Base-by-base conservation (phyloP, 2,329 filamentous ascomycete species). In the Xylaria sp. region DNA sequence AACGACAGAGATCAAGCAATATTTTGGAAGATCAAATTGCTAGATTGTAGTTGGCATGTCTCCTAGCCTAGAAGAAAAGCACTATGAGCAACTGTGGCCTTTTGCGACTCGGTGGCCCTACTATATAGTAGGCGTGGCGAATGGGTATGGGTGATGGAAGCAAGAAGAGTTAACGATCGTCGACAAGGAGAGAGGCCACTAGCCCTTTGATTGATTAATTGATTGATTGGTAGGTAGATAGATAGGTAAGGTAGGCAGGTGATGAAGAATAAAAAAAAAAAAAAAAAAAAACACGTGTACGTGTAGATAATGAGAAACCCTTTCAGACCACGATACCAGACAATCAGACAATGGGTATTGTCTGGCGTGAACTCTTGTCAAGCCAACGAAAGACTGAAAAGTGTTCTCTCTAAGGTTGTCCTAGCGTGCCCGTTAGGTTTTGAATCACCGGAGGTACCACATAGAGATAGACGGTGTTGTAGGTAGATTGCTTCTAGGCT, bases 351-450 rank as follows among this genome's bases (percentile, higher is more conserved):
- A 31, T 37, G 28, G 4, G n/a, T n/a, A n/a, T 50, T 40, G 51
- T 37, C 58, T 25, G 52, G 59, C 40, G 59, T 40, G 21, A 52
- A 61, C 42, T 49, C 35, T 53, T 49, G 56, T 33, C 40, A 64
- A 52, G 31, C 60, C 64, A 67, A 67, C 64, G 23, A 63, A 57
- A 62, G 58, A 35, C 43, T 31, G 65, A 67, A 40, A 67, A 66
- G 64, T 69, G 67, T 69, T 69, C 66, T 66, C 61, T 56, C 52
- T 21, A 35, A 19, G 23, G 2, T 9, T 8, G 2, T 3, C 8
- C 23, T 42, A 53, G 47, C 25, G 33, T 25, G 31, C 40, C 21
- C 7, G 21, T 21, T 43, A 42, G 38, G 35, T 38, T 38, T 31
- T 31, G 28, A 31, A 31, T 31, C 9, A 31, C 25, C 7, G 6